Evolutionary conservation across 306 rosid genomes (phyloP), one percentile per base, ranked within the genome.

Genomic region (Calophaca sinica): DNA sequence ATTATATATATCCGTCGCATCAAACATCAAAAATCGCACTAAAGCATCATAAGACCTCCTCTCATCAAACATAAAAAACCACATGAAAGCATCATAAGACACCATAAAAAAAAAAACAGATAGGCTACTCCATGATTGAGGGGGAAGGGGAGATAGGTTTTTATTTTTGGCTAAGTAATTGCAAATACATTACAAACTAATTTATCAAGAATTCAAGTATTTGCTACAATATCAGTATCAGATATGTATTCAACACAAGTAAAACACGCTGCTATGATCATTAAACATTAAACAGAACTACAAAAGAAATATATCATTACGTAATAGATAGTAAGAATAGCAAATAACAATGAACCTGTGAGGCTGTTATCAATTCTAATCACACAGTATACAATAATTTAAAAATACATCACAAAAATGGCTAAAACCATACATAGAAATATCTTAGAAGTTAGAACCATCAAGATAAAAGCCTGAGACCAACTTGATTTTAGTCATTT

Each of bases 261-360:
- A 13, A 6, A 61, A 36, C 54, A 71, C 5, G 3, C 39, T 35
- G n/a, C 51, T 64, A 33, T n/a, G 36, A 51, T 15, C 50, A 48
- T 55, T 32, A 26, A 20, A 45, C 50, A 48, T 55, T 32, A 26
- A 20, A 45, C 38, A 57, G 63, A 31, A 59, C 42, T 31, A 10
- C 20, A 33, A 0, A 52, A 84, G 42, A 33, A 61, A 42, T 31
- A 49, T 51, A 20, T 54, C 15, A 57, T 14, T 7, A 11, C 48
- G 46, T 50, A 36, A 62, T 49, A 6, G 7, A 31, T 32, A 79
- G 65, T 55, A 65, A 76, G 70, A 64, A 75, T 57, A 52, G 14
- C 10, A 70, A 31, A 54, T 7, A 68, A n/a, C 60, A 71, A 60
- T n/a, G 26, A 44, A 61, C 32, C 46, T 53, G 29, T 33, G 31